phyloP scores from a whole-genome alignment of 2,329 filamentous ascomycete species.

The Xylaria polymorpha region DNA sequence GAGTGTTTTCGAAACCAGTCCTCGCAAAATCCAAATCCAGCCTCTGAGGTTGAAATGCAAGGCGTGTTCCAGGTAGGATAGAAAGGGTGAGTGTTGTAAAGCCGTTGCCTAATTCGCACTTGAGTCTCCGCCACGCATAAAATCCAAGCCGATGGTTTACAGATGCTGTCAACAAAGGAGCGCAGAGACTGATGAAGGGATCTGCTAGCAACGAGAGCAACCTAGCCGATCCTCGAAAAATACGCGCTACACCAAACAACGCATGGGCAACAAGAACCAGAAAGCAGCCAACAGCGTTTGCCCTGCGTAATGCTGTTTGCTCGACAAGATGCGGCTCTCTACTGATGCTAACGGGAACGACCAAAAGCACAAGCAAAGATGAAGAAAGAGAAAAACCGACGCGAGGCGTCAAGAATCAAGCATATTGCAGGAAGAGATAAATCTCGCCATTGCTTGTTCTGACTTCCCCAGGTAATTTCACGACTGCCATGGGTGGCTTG shows the following conservation, averaged over 20 bases:
- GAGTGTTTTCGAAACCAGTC: conserved; percentile 3
- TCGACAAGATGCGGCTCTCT: conserved; percentile 26
- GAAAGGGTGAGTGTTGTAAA: neutral
- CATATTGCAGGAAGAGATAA: conserved; percentile 22
- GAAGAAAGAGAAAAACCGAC: conserved; percentile 15
- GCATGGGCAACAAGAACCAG: conserved; percentile 15
- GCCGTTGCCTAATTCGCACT: neutral
- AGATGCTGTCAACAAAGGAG: conserved; percentile 10
- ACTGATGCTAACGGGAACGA: conserved; percentile 31
- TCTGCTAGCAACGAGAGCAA: conserved; percentile 25
- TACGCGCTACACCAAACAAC: conserved; percentile 4
- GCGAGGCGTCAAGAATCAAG: conserved; percentile 1
- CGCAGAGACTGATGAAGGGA: conserved; percentile 19
- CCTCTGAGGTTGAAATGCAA: neutral
- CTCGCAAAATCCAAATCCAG: neutral
- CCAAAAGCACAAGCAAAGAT: conserved; percentile 30
- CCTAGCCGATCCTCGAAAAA: conserved; percentile 15
- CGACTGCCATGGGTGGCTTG: conserved; percentile 19
- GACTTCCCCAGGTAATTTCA: conserved; percentile 23
- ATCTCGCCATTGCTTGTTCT: conserved; percentile 18
- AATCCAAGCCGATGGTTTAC: conserved; percentile 3
- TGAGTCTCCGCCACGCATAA: neutral
- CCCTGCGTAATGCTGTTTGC: conserved; percentile 24
- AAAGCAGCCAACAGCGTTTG: conserved; percentile 26
- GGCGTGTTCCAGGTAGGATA: neutral